Evolutionary conservation across 2,329 filamentous ascomycete species (phyloP).

Genomic region (Blumeriella jaapii): DNA sequence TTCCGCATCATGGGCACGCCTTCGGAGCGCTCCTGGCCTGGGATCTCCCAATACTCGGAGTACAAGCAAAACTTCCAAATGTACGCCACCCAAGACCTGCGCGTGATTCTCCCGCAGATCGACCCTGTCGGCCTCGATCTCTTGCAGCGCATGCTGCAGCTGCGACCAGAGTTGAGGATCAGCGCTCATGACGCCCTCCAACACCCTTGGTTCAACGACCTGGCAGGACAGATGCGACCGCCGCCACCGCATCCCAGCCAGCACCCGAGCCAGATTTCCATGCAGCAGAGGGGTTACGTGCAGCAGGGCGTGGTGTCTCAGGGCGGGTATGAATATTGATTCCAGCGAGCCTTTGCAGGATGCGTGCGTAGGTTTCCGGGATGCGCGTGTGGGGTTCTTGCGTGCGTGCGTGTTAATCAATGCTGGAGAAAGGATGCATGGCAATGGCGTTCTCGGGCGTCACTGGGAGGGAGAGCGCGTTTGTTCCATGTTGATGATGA

Average conservation of each 20-base stretch:
- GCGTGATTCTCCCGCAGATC: constrained; percentile 79
- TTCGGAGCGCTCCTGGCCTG: constrained; percentile 89
- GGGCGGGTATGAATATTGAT: constrained; percentile 19
- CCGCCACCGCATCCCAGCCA: constrained; percentile 19
- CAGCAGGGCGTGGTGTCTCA: constrained; percentile 19
- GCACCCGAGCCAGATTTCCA: constrained; percentile 16
- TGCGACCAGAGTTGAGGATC: constrained; percentile 83
- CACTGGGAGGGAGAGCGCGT: too few relatives aligned
- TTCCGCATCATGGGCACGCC: constrained; percentile 98
- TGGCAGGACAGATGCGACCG: constrained; percentile 29
- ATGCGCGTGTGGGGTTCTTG: too few relatives aligned
- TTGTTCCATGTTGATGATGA: too few relatives aligned
- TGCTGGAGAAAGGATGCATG: too few relatives aligned
- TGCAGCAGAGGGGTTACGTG: constrained; percentile 21
- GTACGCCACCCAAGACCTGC: constrained; percentile 84
- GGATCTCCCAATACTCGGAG: constrained; percentile 90
- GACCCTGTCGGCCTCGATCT: constrained; percentile 80
- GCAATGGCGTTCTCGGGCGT: too few relatives aligned
- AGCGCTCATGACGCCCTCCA: constrained; percentile 76
- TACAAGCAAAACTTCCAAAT: constrained; percentile 94
- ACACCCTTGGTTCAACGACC: constrained; percentile 85
- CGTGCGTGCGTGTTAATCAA: too few relatives aligned
- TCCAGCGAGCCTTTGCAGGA: not conserved
- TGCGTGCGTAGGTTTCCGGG: too few relatives aligned
- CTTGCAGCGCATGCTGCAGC: constrained; percentile 79